Base-by-base conservation (phyloP, 2,329 filamentous ascomycete species). In the Xylariaceae sp. region DNA sequence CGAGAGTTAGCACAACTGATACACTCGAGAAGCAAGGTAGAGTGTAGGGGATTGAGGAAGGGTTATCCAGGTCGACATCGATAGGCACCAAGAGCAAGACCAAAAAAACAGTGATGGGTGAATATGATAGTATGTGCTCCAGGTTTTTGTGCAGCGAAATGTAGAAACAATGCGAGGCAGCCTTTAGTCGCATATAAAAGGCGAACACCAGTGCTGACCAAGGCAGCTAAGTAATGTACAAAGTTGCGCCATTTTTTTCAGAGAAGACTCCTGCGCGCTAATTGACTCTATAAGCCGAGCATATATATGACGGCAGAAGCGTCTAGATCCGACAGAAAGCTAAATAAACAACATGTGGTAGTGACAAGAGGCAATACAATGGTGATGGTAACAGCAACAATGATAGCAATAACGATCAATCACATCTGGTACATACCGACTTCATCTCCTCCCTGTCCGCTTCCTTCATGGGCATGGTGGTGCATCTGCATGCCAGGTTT, bases 341-440 rank as follows among this genome's bases (percentile, higher is more conserved):
- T 59, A 58, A 62, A 56, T 48, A 55, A 50, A 51, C 55, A 56
- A 59, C 55, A 46, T 58, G 57, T 55, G 61, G 63, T 61, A 63
- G 60, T 56, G 53, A 55, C 56, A 58, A 63, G 45, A 60, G 60
- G 64, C 67, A 67, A 67, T 64, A 59, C 58, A 62, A 56, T 53
- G 34, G 59, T 48, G 56, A 58, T 48, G 56, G 58, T 52, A 54
- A 55, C 50, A 45, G 44, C 54, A 61, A 64, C 63, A 63, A 64
- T 62, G 64, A 61, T 57, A 66, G 65, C 59, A 58, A 55, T 62
- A 66, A 70, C 58, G 64, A 69, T 72, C 67, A 71, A 78, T 88
- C 82, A 93, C 84, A 93, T 88, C 77, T 90, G 87, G 79, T 89
- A 95, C 90, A 94, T 95, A 95, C 90, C 90, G 83, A 90, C 90